Evolutionary conservation across 1,284 basidiomycete genomes (phyloP), one percentile per base, ranked within the genome.

Genomic region (Sanghuangporus sanghuang): DNA sequence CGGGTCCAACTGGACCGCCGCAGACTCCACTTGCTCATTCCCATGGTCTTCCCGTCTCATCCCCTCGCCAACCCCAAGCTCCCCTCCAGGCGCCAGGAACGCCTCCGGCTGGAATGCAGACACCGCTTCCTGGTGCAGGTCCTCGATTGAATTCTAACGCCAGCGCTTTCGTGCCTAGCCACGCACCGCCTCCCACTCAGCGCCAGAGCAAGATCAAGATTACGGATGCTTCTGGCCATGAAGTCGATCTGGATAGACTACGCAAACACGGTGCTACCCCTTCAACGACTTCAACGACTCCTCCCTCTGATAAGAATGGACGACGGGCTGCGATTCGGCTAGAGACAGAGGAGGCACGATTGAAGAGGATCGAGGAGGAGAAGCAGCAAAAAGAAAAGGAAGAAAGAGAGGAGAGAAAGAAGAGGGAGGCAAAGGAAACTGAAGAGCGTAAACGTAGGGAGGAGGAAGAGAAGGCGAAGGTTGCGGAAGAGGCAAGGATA

Each of bases 61-160:
- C 87, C 9, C 89, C 88, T 23, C 83, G 86, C 66, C 84, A 81
- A 69, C 79, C 77, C 40, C 83, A 84, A 16, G 77, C 82, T 6
- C 77, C 75, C 48, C 74, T 89, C 18, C 84, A 83, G 69, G 72
- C 76, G 2, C 85, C 87, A 27, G 84, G 83, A 39, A 90, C 89
- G 1, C 89, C 88, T 8, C 87, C 85, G 0, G 76, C 83, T 53
- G 66, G 82, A 0, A 70, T 88, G 5, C 80, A 85, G 2, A 86
- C 88, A 0, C 85, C 88, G 0, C 87, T 89, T n/a, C 79, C 86
- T 4, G 89, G 89, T 1, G 77, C 72, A 0, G 61, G 68, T 16
- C 68, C 73, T 57, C 77, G 81, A 9, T 77, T 90, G 61, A 89
- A 85, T 70, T 81, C 82, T 7, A 80, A 79, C 68, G 88, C 89